Evolutionary conservation across 768 basidiomycete species (phyloP), one percentile per base, ranked within the genome.

Genomic region (Boletus reticulatus): DNA sequence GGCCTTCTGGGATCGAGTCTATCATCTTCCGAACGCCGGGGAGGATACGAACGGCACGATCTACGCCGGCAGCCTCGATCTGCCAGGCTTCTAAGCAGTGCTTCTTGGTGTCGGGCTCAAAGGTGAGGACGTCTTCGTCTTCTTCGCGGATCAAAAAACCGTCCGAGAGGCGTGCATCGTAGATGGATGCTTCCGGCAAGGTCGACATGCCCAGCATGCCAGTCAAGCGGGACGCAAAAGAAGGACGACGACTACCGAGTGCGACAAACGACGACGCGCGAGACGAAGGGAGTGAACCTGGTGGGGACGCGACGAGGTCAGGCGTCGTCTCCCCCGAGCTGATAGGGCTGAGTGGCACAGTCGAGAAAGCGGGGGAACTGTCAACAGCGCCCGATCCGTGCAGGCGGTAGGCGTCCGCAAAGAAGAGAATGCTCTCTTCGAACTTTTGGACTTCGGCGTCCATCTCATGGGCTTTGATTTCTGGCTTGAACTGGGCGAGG

Each of bases 1-100:
- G 76, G n/a, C 81, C 85, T 50, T 75, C 71, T 5, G 88, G 87
- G 48, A 90, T 77, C 7, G 84, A 83, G 51, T 78, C 75, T 58
- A 90, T 85, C 75, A 90, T 76, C 56, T 70, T 73, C 64, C 76
- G 76, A 4, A 89, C 88, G 39, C 88, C 87, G 27, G 88, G 88
- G 1, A 90, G 77, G 61, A 89, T 88, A 50, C 78, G 78, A 38
- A 89, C 85, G n/a, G 79, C 77, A 58, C 84, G 82, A 61, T 87
- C 81, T 55, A 84, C 79, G 56, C 67, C 72, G 10, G 77, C 64
- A 4, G 84, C 82, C 65, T 86, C 84, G 42, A 79, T 51, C 66
- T 83, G 77, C 80, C 83, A 84, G 13, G 80, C 82, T 41, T 77
- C 64, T 29, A 78, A 66, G 43, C 65, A 56, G 57, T 76, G 73